Conservation (phyloP, 306 rosid genomes). For the Rosa lucieae region DNA sequence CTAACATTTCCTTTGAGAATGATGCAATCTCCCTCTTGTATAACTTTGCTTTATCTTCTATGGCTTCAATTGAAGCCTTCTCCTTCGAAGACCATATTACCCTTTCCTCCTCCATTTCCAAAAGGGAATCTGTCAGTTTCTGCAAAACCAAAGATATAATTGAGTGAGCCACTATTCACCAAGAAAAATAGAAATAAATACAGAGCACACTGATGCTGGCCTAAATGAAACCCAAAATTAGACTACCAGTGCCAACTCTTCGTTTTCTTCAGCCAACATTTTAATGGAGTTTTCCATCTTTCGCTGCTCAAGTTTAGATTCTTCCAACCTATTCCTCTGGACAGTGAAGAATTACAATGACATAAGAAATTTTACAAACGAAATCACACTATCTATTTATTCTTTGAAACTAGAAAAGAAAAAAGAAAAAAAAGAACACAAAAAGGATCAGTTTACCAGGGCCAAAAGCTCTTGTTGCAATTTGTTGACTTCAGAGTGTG, state of each 20-base stretch:
- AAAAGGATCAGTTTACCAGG: slow-evolving; percentile 54
- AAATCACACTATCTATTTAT: slow-evolving; percentile 17
- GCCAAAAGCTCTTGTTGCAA: slow-evolving; percentile 61
- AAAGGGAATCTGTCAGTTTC: slow-evolving; percentile 87
- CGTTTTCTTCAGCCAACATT: slow-evolving; percentile 68
- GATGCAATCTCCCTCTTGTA: slow-evolving; percentile 44
- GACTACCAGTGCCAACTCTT: slow-evolving; percentile 80
- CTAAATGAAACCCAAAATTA: slow-evolving; percentile 13
- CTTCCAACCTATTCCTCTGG: slow-evolving; percentile 67
- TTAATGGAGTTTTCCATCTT: slow-evolving; percentile 54
- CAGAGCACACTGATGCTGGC: background rate
- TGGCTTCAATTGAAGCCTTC: slow-evolving; percentile 64
- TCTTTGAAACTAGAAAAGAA: background rate
- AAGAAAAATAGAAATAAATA: slow-evolving; percentile 9
- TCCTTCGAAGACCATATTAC: slow-evolving; percentile 82
- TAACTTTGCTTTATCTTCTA: slow-evolving; percentile 58
- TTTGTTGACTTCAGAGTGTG: slow-evolving; percentile 47
- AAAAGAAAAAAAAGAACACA: slow-evolving; percentile 17
- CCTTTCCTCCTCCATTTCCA: slow-evolving; percentile 90
- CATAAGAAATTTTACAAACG: slow-evolving; percentile 5
- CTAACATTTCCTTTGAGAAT: slow-evolving; percentile 53
- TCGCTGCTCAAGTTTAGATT: slow-evolving; percentile 52
- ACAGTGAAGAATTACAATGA: slow-evolving; percentile 22
- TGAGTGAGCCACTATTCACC: slow-evolving; percentile 22
- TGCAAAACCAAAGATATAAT: slow-evolving; percentile 40